phyloP scores from a whole-genome alignment of 176 grass and related monocot genomes.

The Puccinellia tenuiflora region DNA sequence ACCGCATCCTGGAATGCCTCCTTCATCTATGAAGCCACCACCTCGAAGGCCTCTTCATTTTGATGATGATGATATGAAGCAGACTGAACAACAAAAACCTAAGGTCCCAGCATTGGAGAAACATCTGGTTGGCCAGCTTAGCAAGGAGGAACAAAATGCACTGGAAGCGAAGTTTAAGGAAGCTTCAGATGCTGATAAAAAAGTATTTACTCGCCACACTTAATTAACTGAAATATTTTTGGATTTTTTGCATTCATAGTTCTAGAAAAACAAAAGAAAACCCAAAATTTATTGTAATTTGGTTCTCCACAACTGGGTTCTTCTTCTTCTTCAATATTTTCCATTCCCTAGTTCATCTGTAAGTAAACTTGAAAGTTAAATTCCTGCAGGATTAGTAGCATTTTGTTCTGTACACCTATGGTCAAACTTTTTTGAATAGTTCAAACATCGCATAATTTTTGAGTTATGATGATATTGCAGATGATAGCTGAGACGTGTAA shows the following conservation, averaged over 20 bases:
- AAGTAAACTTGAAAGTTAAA: neutral
- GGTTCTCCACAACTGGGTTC: neutral
- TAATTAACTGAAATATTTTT: constrained; percentile 15
- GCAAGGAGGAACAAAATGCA: constrained; percentile 81
- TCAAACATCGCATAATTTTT: no score
- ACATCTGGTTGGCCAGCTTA: constrained; percentile 80
- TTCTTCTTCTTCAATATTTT: neutral
- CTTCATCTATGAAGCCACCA: constrained; percentile 58
- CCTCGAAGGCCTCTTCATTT: constrained; percentile 49
- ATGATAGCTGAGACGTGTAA: no score
- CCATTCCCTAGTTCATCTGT: neutral
- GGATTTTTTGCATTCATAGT: neutral
- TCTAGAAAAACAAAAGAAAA: neutral
- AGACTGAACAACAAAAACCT: constrained; percentile 64
- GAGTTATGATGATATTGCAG: no score
- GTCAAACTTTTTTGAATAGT: no score
- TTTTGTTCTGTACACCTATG: no score
- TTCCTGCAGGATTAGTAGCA: no score
- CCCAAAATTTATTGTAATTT: neutral
- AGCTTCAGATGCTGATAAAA: constrained; percentile 92
- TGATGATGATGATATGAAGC: constrained; percentile 40
- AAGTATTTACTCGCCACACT: constrained; percentile 29
- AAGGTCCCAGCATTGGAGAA: constrained; percentile 87
- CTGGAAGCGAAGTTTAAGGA: constrained; percentile 86
- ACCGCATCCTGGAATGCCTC: constrained; percentile 46